Percentiles rank a stretch among this genome's conserved stretches.
phyloP scores from a whole-genome alignment of 768 basidiomycete species.

The Lactarius vividus region DNA sequence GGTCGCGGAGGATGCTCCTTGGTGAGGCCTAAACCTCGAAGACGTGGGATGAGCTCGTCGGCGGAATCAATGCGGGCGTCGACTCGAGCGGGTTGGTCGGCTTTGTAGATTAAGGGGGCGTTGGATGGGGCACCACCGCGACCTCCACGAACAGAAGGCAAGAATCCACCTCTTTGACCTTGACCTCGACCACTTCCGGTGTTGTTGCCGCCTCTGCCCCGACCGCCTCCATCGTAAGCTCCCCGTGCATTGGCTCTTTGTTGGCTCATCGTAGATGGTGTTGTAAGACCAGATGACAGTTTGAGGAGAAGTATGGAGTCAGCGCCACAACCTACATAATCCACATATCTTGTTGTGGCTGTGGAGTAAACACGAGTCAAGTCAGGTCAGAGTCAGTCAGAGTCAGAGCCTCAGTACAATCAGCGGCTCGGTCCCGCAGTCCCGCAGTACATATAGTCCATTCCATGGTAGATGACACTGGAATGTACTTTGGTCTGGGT shows the following conservation, averaged over 20 bases:
- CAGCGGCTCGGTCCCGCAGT: background rate
- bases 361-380: too few relatives aligned
- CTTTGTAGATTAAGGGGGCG: background rate
- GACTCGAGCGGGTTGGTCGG: background rate
- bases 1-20: slow-evolving; percentile 23
- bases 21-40: background rate
- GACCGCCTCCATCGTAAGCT: background rate
- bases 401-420: background rate
- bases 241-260: background rate
- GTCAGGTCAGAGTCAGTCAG: background rate
- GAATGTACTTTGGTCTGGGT: too few relatives aligned
- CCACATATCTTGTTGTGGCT: background rate
- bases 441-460: background rate
- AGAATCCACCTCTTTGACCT: background rate
- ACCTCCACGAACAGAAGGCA: background rate
- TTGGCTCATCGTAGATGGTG: background rate
- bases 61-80: background rate
- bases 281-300: background rate
- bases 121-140: background rate
- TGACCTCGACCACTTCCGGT: background rate
- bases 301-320: background rate
- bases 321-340: background rate
- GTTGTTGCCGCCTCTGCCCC: background rate
- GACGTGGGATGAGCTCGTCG: background rate
- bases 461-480: background rate